Evolutionary conservation across 768 basidiomycete genomes (phyloP), one percentile per base, ranked within the genome.

Genomic region (Auricularia sp.): DNA sequence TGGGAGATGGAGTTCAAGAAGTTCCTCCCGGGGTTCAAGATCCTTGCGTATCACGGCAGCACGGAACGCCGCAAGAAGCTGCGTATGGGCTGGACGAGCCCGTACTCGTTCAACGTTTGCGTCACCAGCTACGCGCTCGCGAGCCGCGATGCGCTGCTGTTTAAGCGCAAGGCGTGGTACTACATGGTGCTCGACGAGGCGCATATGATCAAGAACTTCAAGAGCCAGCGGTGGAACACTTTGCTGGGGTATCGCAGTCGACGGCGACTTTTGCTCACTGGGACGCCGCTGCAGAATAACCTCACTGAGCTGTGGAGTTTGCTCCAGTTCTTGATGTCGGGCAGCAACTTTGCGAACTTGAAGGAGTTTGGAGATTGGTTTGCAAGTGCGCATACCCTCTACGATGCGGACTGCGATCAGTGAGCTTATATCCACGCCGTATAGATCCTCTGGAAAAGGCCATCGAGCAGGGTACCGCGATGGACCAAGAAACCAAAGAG

Each of bases 1-100:
- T 98, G 94, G 95, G 88, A 91, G 72, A 90, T 92, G 87, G 95
- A 98, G 72, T 97, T 97, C 78, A 91, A 93, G 73, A 95, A 94
- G 72, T 97, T 98, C 74, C 80, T 93, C 1, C 95, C 95, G 0
- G 90, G 90, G 1, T 93, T 94, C 76, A 85, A 83, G 65, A 85
- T 90, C 62, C 74, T 97, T 42, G 90, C 90, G 71, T 99, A 98
- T 72, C 91, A 98, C 71, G 97, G 97, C 34, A 84, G 80, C 59
- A 86, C 88, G 43, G 93, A 93, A 72, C 90, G 92, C 43, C 86
- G 93, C 59, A 93, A 92, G 71, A 91, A 95, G 68, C 82, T 93
- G 23, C 86, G 93, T 11, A 85, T 91, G 68, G 93, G 93, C 36
- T 96, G 93, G 93, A 87, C 88, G 67, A 87, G 93, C 70, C 90